A percentile compares a stretch with the other conserved stretches of the same genome.
Conservation (phyloP, 768 basidiomycete genomes). For the Heimioporus sp. region DNA sequence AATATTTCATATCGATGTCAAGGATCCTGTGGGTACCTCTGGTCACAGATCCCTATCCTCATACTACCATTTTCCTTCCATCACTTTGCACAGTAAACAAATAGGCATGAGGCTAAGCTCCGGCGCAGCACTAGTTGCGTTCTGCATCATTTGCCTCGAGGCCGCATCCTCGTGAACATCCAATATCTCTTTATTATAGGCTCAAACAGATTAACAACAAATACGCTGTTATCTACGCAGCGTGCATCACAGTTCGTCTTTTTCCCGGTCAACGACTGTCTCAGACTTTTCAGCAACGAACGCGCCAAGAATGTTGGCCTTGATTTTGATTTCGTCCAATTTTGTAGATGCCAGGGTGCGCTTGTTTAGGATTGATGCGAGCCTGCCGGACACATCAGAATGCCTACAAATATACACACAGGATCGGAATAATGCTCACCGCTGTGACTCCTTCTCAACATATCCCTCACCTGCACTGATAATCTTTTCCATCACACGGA, state of each 20-base stretch:
- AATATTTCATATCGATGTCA: slow-evolving; percentile 28
- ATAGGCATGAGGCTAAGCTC: slow-evolving; percentile 24
- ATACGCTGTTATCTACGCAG: background rate
- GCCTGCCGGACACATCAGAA: slow-evolving; percentile 39
- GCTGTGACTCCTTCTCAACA: slow-evolving; percentile 79
- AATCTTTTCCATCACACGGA: slow-evolving; percentile 89
- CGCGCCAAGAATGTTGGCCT: slow-evolving; percentile 78
- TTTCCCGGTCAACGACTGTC: slow-evolving; percentile 29
- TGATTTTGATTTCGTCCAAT: slow-evolving; percentile 91
- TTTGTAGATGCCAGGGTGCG: slow-evolving; percentile 74
- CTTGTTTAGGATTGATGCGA: slow-evolving; percentile 74
- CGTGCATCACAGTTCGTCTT: slow-evolving; percentile 43
- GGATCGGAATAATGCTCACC: slow-evolving; percentile 46
- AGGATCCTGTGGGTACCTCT: slow-evolving; percentile 18
- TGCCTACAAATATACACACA: background rate
- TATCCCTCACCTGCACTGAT: slow-evolving; percentile 68
- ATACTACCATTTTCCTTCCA: slow-evolving; percentile 1
- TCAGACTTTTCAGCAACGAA: slow-evolving; percentile 45
- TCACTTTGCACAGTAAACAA: slow-evolving; percentile 15
- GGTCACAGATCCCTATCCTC: background rate
- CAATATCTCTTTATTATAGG: slow-evolving; percentile 16
- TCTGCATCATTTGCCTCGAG: slow-evolving; percentile 20
- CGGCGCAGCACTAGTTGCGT: slow-evolving; percentile 12
- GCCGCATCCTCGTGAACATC: background rate
- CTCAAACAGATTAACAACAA: slow-evolving; percentile 16